Percentiles rank a stretch among this genome's conserved stretches.
Evolutionary conservation across 805 yeast species (phyloP).

Genomic region (Kluyveromyces aestuarii): DNA sequence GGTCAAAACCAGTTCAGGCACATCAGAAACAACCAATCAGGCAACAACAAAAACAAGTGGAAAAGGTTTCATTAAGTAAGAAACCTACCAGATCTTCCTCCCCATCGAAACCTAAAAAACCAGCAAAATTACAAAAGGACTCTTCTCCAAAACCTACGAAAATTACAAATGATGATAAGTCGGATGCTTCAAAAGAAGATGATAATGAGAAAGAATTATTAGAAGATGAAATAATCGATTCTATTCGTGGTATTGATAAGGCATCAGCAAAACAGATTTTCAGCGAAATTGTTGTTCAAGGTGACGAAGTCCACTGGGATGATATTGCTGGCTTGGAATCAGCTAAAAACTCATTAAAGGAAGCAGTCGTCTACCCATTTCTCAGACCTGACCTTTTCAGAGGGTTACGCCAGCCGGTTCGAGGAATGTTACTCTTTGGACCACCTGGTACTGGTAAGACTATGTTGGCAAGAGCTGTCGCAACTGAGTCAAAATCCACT

Average conservation of each 20-base stretch:
- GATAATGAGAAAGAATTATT: constrained; percentile 14
- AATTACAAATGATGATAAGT: not conserved
- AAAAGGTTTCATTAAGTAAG: not conserved
- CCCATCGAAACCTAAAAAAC: not conserved
- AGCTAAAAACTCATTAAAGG: constrained; percentile 84
- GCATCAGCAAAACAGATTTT: constrained; percentile 74
- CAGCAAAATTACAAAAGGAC: not conserved
- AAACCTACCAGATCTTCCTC: not conserved
- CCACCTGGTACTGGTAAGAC: constrained; percentile 99
- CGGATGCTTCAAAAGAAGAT: not conserved
- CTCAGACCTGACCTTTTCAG: constrained; percentile 86
- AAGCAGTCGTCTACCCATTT: constrained; percentile 94
- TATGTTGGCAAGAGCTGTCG: constrained; percentile 95
- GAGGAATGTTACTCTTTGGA: constrained; percentile 93
- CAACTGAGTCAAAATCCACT: constrained; percentile 90
- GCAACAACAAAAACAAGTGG: not conserved
- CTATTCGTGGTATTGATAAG: constrained; percentile 61
- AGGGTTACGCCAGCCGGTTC: constrained; percentile 89
- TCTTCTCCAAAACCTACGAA: not conserved
- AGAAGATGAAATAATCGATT: constrained; percentile 20
- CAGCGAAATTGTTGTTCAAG: constrained; percentile 81
- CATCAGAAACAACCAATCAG: not conserved
- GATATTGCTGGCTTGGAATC: constrained; percentile 88
- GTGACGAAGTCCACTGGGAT: constrained; percentile 93
- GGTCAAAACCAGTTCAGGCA: not conserved